Percentiles rank a stretch among this genome's conserved stretches.
Evolutionary conservation across 2,329 filamentous ascomycete genomes (phyloP).

Genomic region (Aspergillus calidoustus): DNA sequence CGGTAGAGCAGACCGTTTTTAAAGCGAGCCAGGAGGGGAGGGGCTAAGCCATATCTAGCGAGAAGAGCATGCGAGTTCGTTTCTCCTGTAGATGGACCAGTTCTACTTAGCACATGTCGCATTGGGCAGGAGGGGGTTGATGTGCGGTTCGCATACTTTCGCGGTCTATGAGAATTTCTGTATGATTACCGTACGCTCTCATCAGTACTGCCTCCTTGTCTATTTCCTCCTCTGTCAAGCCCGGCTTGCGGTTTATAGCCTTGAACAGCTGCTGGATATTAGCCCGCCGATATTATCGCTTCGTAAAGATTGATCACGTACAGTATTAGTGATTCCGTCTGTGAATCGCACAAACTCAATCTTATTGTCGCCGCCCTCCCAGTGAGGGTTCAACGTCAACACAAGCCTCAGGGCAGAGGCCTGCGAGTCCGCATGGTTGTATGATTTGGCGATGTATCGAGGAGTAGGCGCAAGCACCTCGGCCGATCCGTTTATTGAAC

Average conservation of each 20-base stretch:
- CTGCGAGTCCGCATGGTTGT: constrained; percentile 77
- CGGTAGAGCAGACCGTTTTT: constrained; percentile 95
- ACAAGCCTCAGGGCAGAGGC: constrained; percentile 80
- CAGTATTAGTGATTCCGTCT: constrained; percentile 96
- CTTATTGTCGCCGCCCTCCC: constrained; percentile 72
- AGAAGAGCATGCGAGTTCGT: constrained; percentile 79
- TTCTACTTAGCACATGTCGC: constrained; percentile 41
- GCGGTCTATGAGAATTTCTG: constrained; percentile 93
- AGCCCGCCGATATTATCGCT: constrained; percentile 25
- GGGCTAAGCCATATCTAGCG: constrained; percentile 80
- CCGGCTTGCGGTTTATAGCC: constrained; percentile 58
- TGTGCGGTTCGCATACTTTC: constrained; percentile 67
- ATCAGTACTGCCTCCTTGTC: constrained; percentile 86
- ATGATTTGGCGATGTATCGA: constrained; percentile 72
- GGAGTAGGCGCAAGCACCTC: constrained; percentile 23
- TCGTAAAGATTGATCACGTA: constrained; percentile 43
- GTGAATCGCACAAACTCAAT: constrained; percentile 91
- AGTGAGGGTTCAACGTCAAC: constrained; percentile 78
- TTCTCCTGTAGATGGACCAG: constrained; percentile 55
- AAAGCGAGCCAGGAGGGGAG: constrained; percentile 86
- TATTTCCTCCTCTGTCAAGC: constrained; percentile 74
- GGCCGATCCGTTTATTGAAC: constrained; percentile 5
- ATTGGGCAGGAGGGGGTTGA: constrained; percentile 32
- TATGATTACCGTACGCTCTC: constrained; percentile 91
- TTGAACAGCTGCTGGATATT: constrained; percentile 51